A percentile compares a stretch with the other conserved stretches of the same genome.
These are phyloP conservation scores for Tricharina praecox DNA, from an alignment of 495 filamentous ascomycete species.

Conservation along the genomic window DNA sequence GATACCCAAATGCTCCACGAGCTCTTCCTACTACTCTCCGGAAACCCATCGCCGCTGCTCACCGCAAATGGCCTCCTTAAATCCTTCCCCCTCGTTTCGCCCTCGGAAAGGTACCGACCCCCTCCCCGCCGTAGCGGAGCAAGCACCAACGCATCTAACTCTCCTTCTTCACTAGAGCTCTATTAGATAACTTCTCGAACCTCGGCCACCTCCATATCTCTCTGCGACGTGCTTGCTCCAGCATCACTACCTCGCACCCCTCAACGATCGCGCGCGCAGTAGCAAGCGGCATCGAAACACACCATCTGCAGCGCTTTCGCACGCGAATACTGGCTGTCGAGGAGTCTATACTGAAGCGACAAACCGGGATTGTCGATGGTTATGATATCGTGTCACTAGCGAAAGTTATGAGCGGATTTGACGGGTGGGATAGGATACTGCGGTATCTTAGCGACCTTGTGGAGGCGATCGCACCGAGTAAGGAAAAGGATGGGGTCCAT, in stretches of 20 bases:
- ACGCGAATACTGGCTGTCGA: conserved; percentile 72
- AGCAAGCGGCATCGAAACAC: conserved; percentile 55
- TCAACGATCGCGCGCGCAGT: conserved; percentile 76
- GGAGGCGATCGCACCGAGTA: conserved; percentile 40
- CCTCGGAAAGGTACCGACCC: conserved; percentile 26
- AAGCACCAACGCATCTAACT: neutral
- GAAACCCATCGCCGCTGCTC: conserved; percentile 78
- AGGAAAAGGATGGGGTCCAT: conserved; percentile 18
- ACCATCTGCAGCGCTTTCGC: conserved; percentile 64
- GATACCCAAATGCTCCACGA: conserved; percentile 67
- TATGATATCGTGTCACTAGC: conserved; percentile 87
- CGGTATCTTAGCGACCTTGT: conserved; percentile 70
- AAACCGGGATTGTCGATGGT: conserved; percentile 52
- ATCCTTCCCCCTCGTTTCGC: conserved; percentile 24
- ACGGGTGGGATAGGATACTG: conserved; percentile 64
- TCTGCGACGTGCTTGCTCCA: conserved; percentile 43
- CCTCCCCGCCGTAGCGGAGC: conserved; percentile 33
- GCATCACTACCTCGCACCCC: conserved; percentile 49
- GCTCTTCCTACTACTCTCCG: conserved; percentile 84
- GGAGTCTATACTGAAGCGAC: conserved; percentile 48
- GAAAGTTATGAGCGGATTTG: conserved; percentile 63
- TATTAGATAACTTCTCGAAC: conserved; percentile 57
- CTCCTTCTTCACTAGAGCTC: conserved; percentile 55
- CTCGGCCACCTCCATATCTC: conserved; percentile 59
- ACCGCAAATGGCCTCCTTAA: conserved; percentile 27